Conservation (phyloP, 1,139 yeast species). For the Kurtzmaniella quercitrusa region DNA sequence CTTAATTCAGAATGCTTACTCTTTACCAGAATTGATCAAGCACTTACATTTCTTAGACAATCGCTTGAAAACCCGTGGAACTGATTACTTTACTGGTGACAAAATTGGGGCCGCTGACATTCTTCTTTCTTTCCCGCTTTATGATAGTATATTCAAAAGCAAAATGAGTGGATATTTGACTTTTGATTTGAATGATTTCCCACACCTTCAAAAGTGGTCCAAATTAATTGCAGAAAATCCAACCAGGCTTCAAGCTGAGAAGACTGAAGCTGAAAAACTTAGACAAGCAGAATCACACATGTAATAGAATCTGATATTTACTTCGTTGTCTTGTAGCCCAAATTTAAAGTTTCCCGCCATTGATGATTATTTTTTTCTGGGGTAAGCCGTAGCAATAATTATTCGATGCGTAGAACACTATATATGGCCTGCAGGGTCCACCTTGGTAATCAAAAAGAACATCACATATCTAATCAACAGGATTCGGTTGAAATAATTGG, state of each 20-base stretch:
- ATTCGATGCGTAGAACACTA: too few relatives aligned
- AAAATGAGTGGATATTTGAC: background rate
- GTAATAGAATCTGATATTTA: too few relatives aligned
- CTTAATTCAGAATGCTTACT: conserved; percentile 26
- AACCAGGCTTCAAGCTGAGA: background rate
- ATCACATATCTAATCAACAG: background rate
- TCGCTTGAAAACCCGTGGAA: conserved; percentile 21
- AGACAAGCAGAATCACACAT: too few relatives aligned
- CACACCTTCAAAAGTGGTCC: background rate
- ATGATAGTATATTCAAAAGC: conserved; percentile 1
- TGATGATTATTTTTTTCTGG: too few relatives aligned
- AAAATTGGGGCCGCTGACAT: conserved; percentile 48
- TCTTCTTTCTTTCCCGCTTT: conserved; percentile 29
- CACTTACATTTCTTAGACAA: conserved; percentile 26
- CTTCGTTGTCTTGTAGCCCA: too few relatives aligned
- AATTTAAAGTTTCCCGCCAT: background rate
- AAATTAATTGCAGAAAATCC: background rate
- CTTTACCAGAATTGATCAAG: conserved; percentile 21
- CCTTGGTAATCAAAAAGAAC: too few relatives aligned
- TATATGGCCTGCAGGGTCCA: too few relatives aligned
- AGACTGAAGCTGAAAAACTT: background rate
- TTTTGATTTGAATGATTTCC: background rate
- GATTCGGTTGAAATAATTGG: background rate
- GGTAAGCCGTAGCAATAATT: too few relatives aligned
- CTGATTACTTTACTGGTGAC: conserved; percentile 40